Percentiles rank a stretch among this genome's conserved stretches.
phyloP scores from a whole-genome alignment of 768 basidiomycete genomes.

The Xerocomus brunneocitrinus region DNA sequence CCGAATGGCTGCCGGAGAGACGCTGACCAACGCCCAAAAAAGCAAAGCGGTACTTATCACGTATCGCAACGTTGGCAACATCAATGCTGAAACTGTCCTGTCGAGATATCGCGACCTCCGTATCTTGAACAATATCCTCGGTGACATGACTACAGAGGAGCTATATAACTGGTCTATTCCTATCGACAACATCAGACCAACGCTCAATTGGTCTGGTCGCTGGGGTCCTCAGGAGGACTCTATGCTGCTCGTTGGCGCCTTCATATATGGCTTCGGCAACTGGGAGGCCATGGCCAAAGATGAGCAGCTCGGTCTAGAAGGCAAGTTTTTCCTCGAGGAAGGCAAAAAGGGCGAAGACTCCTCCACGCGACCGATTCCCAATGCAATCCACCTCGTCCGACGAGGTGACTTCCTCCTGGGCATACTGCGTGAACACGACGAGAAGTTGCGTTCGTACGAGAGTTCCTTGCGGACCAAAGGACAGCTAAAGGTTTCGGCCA shows the following conservation, averaged over 20 bases:
- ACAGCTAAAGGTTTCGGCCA: slow-evolving; percentile 65
- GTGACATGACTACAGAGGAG: slow-evolving; percentile 56
- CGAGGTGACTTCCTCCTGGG: slow-evolving; percentile 91
- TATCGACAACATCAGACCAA: slow-evolving; percentile 88
- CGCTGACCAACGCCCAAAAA: slow-evolving; percentile 88
- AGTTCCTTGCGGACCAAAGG: slow-evolving; percentile 69
- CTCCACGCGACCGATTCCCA: slow-evolving; percentile 85
- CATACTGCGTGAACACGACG: slow-evolving; percentile 81
- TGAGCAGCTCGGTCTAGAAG: slow-evolving; percentile 70
- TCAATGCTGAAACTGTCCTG: slow-evolving; percentile 97
- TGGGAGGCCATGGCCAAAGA: slow-evolving; percentile 97
- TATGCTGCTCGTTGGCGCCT: slow-evolving; percentile 92
- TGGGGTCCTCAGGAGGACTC: slow-evolving; percentile 93
- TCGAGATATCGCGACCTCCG: slow-evolving; percentile 85
- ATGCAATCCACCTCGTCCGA: slow-evolving; percentile 96
- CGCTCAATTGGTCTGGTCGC: slow-evolving; percentile 93
- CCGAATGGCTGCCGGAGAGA: slow-evolving; percentile 77
- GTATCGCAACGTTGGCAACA: slow-evolving; percentile 83
- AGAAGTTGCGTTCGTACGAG: slow-evolving; percentile 87
- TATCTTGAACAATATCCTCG: slow-evolving; percentile 78
- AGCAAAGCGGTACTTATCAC: slow-evolving; percentile 95
- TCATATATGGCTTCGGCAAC: slow-evolving; percentile 88
- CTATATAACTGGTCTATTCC: slow-evolving; percentile 84
- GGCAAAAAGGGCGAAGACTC: slow-evolving; percentile 91
- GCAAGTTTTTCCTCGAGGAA: slow-evolving; percentile 98